Conservation (phyloP, 1,284 basidiomycete genomes). For the Cryptococcus amylolentus region DNA sequence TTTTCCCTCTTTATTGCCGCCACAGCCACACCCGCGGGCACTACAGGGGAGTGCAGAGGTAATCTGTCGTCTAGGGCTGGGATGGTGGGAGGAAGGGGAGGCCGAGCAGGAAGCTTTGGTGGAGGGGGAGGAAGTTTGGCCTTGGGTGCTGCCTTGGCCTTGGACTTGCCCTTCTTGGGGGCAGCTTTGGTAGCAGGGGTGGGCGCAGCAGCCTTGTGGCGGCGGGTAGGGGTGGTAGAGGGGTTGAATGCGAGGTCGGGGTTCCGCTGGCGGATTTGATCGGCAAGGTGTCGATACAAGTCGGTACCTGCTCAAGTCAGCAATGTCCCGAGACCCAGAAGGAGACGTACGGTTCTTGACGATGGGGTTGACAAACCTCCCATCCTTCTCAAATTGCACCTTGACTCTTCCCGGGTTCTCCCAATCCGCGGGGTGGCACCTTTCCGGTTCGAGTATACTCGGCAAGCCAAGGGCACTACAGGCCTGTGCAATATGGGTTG, state of each 20-base stretch:
- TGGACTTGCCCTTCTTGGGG: slow-evolving; percentile 15
- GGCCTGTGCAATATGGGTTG: slow-evolving; percentile 84
- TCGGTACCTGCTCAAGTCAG: slow-evolving; percentile 65
- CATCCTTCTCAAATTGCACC: slow-evolving; percentile 83
- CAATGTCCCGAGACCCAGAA: not conserved
- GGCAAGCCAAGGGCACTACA: slow-evolving; percentile 70
- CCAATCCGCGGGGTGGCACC: slow-evolving; percentile 91
- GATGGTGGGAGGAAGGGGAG: slow-evolving; percentile 38
- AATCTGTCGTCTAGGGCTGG: slow-evolving; percentile 45
- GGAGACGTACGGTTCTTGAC: slow-evolving; percentile 72
- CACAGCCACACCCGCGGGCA: slow-evolving; percentile 45
- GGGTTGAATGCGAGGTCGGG: slow-evolving; percentile 65
- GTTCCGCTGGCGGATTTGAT: slow-evolving; percentile 69
- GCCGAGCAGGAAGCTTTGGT: slow-evolving; percentile 24
- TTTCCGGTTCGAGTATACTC: slow-evolving; percentile 77
- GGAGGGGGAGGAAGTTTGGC: slow-evolving; percentile 3
- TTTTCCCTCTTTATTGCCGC: slow-evolving; percentile 44
- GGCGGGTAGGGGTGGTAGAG: slow-evolving; percentile 12
- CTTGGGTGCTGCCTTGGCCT: slow-evolving; percentile 11
- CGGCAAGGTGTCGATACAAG: slow-evolving; percentile 69
- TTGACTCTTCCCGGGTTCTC: slow-evolving; percentile 91
- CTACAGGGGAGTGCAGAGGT: slow-evolving; percentile 44
- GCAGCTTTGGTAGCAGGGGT: slow-evolving; percentile 7
- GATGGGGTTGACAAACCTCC: slow-evolving; percentile 63
- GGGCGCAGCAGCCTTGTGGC: slow-evolving; percentile 5